Evolutionary conservation across 495 filamentous ascomycete genomes (phyloP).

Genomic region (Aspergillus panamensis): DNA sequence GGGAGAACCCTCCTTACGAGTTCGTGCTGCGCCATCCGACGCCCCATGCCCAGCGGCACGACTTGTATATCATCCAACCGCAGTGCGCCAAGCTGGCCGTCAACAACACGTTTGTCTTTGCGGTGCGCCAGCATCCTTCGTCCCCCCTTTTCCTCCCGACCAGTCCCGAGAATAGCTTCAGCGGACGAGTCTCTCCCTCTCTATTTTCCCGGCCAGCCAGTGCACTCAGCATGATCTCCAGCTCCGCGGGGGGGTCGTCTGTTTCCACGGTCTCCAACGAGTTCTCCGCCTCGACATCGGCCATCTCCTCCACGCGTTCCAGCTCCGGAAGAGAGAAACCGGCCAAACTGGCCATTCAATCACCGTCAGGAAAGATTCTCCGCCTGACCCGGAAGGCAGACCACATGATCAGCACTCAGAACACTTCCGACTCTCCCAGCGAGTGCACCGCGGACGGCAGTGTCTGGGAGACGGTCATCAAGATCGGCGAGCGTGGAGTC

Average conservation of each 20-base stretch:
- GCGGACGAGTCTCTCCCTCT: conserved; percentile 56
- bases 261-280: conserved; percentile 42
- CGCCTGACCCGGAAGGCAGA: conserved; percentile 87
- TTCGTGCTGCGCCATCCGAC: conserved; percentile 93
- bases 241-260: conserved; percentile 38
- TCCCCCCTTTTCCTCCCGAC: conserved; percentile 46
- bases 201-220: conserved; percentile 71
- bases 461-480: conserved; percentile 97
- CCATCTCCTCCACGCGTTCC: conserved; percentile 54
- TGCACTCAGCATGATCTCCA: conserved; percentile 74
- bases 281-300: conserved; percentile 47
- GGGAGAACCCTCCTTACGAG: conserved; percentile 88
- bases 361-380: conserved; percentile 92
- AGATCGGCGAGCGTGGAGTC: conserved; percentile 83
- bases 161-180: conserved; percentile 46
- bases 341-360: conserved; percentile 93
- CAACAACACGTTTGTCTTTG: conserved; percentile 98
- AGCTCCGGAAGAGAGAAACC: conserved; percentile 65
- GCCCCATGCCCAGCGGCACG: conserved; percentile 92
- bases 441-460: conserved; percentile 69
- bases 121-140: conserved; percentile 87
- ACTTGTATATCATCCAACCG: conserved; percentile 92
- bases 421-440: conserved; percentile 38
- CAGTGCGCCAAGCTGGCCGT: conserved; percentile 82
- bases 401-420: conserved; percentile 49